Evolutionary conservation across 2,329 filamentous ascomycete genomes (phyloP), one percentile per base, ranked within the genome.

Genomic region (Xylaria sp.): DNA sequence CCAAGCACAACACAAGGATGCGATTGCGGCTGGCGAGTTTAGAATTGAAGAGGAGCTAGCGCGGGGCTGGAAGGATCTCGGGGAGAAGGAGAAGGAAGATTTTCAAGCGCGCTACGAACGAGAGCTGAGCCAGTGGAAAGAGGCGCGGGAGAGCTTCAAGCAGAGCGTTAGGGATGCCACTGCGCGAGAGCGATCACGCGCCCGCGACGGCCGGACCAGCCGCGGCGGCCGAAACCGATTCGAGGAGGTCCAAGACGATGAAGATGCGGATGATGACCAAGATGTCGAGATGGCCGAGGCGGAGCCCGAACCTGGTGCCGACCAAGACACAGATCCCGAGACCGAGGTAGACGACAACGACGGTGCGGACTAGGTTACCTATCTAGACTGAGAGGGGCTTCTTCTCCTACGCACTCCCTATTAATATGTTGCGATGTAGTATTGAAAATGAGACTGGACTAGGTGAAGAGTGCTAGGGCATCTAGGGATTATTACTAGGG

Each of bases 31-130:
- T 9, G 73, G 77, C 59, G 73, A 75, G 51, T 78, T 80, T 62
- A 80, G 81, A 63, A 75, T 86, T 13, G 85, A 87, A n/a, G 84
- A 86, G 58, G 85, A 87, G 78, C 80, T 89, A 9, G 78, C 81
- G n/a, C 81, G 81, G 13, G 79, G 80, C 47, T 89, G 87, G 86
- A 84, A 86, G 65, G 82, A 85, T 22, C 79, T 89, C 15, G 76
- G 83, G 3, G 81, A 84, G 50, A 77, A 76, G 25, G 80, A 84
- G 56, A 84, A 82, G 73, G 84, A 86, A 29, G 81, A 83, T 58
- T 87, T 82, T 61, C 80, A 84, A 67, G 71, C 77, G 4, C 81
- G 80, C 25, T 81, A 80, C 57, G 79, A 82, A 61, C 72, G 79
- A 56, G 79, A 79, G 60, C 71, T 81, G 45, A 76, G 65, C 45